Evolutionary conservation across 306 rosid genomes (phyloP), one percentile per base, ranked within the genome.

Genomic region (Astragalus membranaceus): DNA sequence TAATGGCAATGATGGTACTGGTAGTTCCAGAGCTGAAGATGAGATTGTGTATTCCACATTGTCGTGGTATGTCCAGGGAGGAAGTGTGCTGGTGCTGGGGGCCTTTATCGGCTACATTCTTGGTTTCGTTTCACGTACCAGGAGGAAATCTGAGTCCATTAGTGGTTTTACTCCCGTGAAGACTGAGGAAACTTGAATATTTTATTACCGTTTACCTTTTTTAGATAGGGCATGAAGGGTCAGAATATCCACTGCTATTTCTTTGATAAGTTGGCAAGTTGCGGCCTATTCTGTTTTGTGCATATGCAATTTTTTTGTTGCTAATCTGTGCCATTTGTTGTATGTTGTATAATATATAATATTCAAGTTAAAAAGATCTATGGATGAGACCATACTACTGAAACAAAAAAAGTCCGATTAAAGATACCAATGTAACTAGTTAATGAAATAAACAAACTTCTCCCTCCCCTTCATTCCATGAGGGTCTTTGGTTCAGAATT

Each of bases 21-120:
- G 51, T 29, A 42, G 14, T 55, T 49, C 58, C 2, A 75, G 76
- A 60, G 10, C 72, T 35, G 72, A 53, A 55, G 59, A 51, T 17
- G 33, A 11, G 64, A 72, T 51, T 65, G 76, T 54, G 33, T 53
- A 82, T 32, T 85, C 85, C 61, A 73, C 65, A 2, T 72, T 82
- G 59, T 79, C 88, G 2, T 67, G 86, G 85, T 85, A 82, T 75
- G 80, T 87, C 43, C 79, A 87, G 73, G 96, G 84, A 71, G 93
- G 74, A 54, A 82, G 94, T 67, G 70, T 92, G 17, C 62, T 92
- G 80, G 75, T 82, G 65, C 85, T 92, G 47, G 99, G 97, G 20
- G 95, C 89, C 52, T 79, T 94, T 46, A 15, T 83, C 62, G 99
- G 99, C 11, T 94, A 88, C 69, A 69, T 89, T 35, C 41, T 89